Evolutionary conservation across 1,139 yeast species (phyloP).

Genomic region (Protomyces inouyei): DNA sequence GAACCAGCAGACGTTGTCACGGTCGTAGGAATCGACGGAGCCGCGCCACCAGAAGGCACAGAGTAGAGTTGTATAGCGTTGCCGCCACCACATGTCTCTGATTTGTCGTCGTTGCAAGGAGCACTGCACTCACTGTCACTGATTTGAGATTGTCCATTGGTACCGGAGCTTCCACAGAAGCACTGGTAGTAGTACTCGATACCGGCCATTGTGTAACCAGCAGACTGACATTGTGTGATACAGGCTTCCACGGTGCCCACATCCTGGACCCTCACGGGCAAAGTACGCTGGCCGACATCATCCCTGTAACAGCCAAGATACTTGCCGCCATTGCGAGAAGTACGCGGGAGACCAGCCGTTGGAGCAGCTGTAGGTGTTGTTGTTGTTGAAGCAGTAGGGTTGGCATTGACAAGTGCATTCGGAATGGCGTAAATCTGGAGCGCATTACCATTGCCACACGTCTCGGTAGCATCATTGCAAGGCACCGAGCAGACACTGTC

Average conservation of each 20-base stretch:
- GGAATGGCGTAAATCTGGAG: neutral
- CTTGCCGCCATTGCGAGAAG: neutral
- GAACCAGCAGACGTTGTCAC: neutral
- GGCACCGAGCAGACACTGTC: neutral
- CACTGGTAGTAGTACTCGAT: conserved; percentile 4
- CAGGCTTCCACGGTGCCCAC: conserved; percentile 11
- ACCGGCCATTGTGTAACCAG: conserved; percentile 1
- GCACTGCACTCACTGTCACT: neutral
- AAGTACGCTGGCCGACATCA: neutral
- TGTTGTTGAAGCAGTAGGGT: neutral
- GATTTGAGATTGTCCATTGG: neutral
- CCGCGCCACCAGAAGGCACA: neutral
- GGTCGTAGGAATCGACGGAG: neutral
- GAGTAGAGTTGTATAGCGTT: neutral
- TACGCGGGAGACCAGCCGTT: conserved; percentile 8
- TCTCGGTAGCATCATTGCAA: neutral
- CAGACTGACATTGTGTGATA: neutral
- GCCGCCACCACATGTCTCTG: neutral
- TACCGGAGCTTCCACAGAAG: conserved; percentile 2
- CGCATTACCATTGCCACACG: neutral
- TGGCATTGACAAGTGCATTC: neutral
- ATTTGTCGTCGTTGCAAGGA: conserved; percentile 1
- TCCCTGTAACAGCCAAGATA: conserved; percentile 3
- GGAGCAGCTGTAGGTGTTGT: conserved; percentile 1
- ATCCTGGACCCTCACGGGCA: neutral